phyloP scores from a whole-genome alignment of 768 basidiomycete species.

The Mycena haematopus region DNA sequence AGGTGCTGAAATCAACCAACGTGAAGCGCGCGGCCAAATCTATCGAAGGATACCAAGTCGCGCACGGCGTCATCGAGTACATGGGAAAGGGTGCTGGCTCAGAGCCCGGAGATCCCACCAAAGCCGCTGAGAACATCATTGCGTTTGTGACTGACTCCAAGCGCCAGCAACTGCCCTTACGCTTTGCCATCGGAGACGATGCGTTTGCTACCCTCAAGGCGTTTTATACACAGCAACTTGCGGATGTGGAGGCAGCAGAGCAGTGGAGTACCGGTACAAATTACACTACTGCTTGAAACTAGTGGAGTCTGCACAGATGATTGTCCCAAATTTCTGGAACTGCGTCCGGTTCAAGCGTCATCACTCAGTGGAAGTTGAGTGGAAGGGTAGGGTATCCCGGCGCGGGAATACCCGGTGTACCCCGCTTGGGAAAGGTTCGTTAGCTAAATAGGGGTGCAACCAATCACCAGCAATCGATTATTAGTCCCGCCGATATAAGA shows the following conservation, averaged over 20 bases:
- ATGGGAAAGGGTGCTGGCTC: neutral
- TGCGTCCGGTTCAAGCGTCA: neutral
- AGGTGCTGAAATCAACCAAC: conserved; percentile 6
- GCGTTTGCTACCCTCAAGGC: neutral
- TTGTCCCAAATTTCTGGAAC: too few species aligned
- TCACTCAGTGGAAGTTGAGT: too few species aligned
- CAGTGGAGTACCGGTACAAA: conserved; percentile 12
- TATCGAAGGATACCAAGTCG: conserved; percentile 15
- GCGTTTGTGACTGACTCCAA: conserved; percentile 7
- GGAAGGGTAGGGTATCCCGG: too few species aligned
- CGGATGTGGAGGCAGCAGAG: conserved; percentile 15
- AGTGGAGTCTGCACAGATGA: too few species aligned
- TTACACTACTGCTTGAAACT: neutral
- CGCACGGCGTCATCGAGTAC: conserved; percentile 3
- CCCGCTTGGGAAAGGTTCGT: too few species aligned
- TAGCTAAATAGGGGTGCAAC: neutral
- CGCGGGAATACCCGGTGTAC: too few species aligned
- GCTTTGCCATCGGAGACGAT: conserved; percentile 16
- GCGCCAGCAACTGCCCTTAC: conserved; percentile 12
- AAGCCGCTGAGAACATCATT: conserved; percentile 8
- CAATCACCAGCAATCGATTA: conserved; percentile 21
- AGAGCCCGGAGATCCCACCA: conserved; percentile 10
- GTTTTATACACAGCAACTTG: conserved; percentile 14
- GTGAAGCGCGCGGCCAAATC: conserved; percentile 1
- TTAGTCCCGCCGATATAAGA: conserved; percentile 10